Base-by-base conservation (phyloP, 306 rosid genomes). In the Glycine soja region DNA sequence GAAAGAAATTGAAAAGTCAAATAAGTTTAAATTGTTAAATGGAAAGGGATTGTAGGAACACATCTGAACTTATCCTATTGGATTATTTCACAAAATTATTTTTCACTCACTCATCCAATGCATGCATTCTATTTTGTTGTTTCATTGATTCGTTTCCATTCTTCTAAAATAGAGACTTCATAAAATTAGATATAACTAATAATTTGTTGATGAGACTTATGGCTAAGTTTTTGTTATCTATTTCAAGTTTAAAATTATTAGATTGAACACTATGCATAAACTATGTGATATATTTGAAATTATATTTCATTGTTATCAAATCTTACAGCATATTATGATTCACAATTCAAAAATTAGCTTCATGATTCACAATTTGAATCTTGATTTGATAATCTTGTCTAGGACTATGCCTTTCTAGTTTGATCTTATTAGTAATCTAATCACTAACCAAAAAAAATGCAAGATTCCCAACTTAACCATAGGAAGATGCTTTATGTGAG, bases 401-500 rank as follows among this genome's bases (percentile, higher is more conserved):
- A 3, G 18, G 46, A 16, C 24, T 67, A 53, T 58, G 82, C 59
- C 54, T 67, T 76, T 75, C 70, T 53, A 72, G 11, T 43, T 13
- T 58, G 56, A 82, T 61, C 62, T 64, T 51, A 63, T 59, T 58
- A 34, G 61, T 54, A 45, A 80, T 71, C 61, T 75, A 63, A 36
- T 34, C 47, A 80, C 48, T 45, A 54, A 83, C 42, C 18, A 42
- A 51, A 59, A 58, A 24, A 79, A 50, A 13, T 36, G 57, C 68
- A 86, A 77, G 32, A 79, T 66, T 59, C 61, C 75, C 62, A 72
- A 71, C 53, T 75, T 86, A 69, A 88, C 97, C 89, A 7, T 66
- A 57, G 86, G 85, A 86, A 70, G 74, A 81, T 75, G 89, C 81
- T 80, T 69, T 6, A 57, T 52, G 77, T 78, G 83, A 50, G 88